Percentiles rank a stretch among this genome's conserved stretches.
Evolutionary conservation across 257 asterid species (phyloP).

Genomic region (Scutellaria barbata): DNA sequence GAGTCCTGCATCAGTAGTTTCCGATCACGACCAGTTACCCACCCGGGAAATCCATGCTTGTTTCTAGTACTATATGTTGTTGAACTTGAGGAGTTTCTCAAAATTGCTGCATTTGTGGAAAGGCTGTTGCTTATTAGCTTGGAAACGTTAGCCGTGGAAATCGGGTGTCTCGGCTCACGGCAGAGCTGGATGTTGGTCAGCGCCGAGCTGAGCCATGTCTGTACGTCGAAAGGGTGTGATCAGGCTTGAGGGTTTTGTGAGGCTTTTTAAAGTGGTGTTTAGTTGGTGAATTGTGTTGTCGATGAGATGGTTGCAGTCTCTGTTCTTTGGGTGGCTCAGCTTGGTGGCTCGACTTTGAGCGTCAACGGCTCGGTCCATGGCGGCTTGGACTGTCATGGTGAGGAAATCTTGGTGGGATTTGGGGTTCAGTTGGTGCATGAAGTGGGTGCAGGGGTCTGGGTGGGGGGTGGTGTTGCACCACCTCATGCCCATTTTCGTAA

Average conservation of each 20-base stretch:
- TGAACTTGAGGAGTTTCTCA: constrained; percentile 16
- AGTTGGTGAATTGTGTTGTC: constrained; percentile 57
- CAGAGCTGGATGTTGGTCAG: constrained; percentile 64
- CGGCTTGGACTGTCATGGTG: constrained; percentile 51
- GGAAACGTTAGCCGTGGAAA: constrained; percentile 48
- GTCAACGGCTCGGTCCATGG: constrained; percentile 54
- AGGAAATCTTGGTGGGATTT: constrained; percentile 51
- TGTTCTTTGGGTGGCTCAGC: constrained; percentile 34
- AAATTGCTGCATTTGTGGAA: constrained; percentile 52
- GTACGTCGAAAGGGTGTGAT: constrained; percentile 50
- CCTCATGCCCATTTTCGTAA: constrained; percentile 38
- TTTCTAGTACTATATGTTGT: background rate
- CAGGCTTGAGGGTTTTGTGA: constrained; percentile 21
- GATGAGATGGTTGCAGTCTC: constrained; percentile 61
- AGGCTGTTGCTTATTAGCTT: constrained; percentile 68
- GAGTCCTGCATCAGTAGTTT: constrained; percentile 50
- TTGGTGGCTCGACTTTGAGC: constrained; percentile 40
- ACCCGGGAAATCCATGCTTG: constrained; percentile 44
- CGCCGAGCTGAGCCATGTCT: constrained; percentile 89
- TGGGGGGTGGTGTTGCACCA: constrained; percentile 76
- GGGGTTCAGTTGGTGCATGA: constrained; percentile 44
- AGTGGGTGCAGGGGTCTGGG: constrained; percentile 58
- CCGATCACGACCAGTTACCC: constrained; percentile 52
- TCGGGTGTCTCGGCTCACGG: constrained; percentile 45
- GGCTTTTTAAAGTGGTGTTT: constrained; percentile 44